phyloP scores from a whole-genome alignment of 345 rosid genomes.

The Populus pruinosa region DNA sequence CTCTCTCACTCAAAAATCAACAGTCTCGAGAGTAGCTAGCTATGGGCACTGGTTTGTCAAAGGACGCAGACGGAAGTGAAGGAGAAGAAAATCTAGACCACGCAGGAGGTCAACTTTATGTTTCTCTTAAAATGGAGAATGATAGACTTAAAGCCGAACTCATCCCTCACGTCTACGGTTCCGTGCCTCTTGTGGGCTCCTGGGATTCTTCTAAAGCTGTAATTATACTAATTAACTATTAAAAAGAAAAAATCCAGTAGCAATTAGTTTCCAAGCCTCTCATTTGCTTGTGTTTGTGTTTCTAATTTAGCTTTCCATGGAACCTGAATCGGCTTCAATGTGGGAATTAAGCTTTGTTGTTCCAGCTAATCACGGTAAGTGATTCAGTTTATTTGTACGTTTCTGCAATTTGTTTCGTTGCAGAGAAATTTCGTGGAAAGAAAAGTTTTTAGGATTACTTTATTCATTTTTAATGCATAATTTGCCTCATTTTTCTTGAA shows the following conservation, averaged over 20 bases:
- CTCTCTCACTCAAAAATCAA: not conserved
- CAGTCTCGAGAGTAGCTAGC: not conserved
- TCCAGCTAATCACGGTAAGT: conserved; percentile 89
- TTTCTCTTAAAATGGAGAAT: conserved; percentile 87
- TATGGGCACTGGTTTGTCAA: conserved; percentile 82
- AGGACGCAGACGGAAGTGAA: conserved; percentile 42
- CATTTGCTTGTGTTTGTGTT: not conserved
- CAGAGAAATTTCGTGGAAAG: not conserved
- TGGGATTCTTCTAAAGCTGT: conserved; percentile 96
- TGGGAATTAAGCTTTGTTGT: conserved; percentile 94
- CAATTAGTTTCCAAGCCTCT: not conserved
- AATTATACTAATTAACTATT: not conserved
- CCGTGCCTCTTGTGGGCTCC: conserved; percentile 84
- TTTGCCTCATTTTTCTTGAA: not conserved
- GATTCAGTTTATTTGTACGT: not conserved
- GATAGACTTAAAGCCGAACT: conserved; percentile 75
- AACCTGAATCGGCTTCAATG: conserved; percentile 84
- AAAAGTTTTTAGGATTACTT: not conserved
- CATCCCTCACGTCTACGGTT: conserved; percentile 89
- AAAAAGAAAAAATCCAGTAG: not conserved
- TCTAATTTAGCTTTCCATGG: conserved; percentile 63
- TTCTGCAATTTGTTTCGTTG: conserved; percentile 8
- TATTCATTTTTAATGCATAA: not conserved
- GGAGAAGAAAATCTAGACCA: conserved; percentile 58
- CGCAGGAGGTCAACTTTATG: conserved; percentile 81